These are phyloP conservation scores for Delitschia confertaspora DNA, from an alignment of 495 filamentous ascomycete genomes.

Conservation along the genomic window DNA sequence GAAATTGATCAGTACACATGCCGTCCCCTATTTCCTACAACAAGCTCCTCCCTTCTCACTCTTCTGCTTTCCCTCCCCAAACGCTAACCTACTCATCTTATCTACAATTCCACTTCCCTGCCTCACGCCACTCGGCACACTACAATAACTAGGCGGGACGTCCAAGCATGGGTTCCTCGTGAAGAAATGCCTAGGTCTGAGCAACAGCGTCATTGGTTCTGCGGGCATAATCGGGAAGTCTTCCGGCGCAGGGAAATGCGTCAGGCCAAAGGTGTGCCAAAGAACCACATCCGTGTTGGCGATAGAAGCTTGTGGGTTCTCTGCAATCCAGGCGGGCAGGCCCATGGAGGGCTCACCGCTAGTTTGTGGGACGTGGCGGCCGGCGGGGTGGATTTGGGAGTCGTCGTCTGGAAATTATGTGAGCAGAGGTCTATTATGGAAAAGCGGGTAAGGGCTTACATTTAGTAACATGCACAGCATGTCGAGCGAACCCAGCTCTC, in stretches of 20 bases:
- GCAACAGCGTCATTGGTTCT: constrained; percentile 75
- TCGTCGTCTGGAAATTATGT: constrained; percentile 53
- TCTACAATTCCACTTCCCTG: constrained; percentile 30
- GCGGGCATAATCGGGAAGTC: constrained; percentile 95
- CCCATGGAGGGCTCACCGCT: constrained; percentile 74
- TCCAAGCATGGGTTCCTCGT: constrained; percentile 75
- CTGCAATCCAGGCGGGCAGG: constrained; percentile 74
- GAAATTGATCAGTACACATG: too few relatives aligned
- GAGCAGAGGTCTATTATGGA: neutral
- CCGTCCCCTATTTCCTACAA: constrained; percentile 16
- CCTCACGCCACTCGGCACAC: constrained; percentile 53
- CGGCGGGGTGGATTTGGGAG: constrained; percentile 83
- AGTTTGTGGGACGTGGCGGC: constrained; percentile 88
- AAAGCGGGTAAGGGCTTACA: constrained; percentile 46
- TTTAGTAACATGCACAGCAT: constrained; percentile 86
- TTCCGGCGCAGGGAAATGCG: constrained; percentile 85
- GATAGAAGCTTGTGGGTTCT: constrained; percentile 59
- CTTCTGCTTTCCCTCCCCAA: constrained; percentile 23
- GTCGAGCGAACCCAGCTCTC: constrained; percentile 80
- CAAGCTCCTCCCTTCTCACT: constrained; percentile 9
- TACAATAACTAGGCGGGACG: constrained; percentile 70
- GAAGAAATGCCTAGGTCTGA: constrained; percentile 86
- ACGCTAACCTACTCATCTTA: constrained; percentile 30
- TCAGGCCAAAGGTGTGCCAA: constrained; percentile 94
- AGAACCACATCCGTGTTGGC: constrained; percentile 84